Evolutionary conservation across 1,139 yeast species (phyloP).

Genomic region (Blastobotrys arbuscula): DNA sequence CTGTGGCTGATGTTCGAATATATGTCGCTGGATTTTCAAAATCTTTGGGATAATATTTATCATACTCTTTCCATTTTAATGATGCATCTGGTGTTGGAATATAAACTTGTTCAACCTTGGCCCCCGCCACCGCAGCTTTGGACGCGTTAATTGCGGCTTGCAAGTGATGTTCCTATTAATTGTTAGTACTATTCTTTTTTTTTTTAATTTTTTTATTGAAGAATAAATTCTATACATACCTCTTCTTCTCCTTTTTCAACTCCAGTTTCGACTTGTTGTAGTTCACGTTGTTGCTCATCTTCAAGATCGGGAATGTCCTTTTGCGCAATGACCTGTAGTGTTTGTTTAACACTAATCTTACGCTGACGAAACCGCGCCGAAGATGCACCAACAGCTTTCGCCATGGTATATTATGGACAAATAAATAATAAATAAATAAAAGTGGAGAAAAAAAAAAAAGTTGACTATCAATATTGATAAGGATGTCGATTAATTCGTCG

Average conservation of each 20-base stretch:
- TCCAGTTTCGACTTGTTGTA: constrained; percentile 92
- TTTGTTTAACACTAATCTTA: constrained; percentile 84
- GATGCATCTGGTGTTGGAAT: constrained; percentile 98
- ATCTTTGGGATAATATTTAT: constrained; percentile 59
- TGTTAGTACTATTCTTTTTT: not conserved
- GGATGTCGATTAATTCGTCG: not conserved
- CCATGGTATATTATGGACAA: constrained; percentile 9
- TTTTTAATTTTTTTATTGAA: not conserved
- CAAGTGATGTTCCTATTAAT: constrained; percentile 66
- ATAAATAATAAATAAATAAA: constrained; percentile 4
- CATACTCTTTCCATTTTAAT: constrained; percentile 68
- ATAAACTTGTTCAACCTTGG: constrained; percentile 58
- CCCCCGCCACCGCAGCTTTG: constrained; percentile 53
- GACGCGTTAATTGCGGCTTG: constrained; percentile 85
- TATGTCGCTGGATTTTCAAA: constrained; percentile 73
- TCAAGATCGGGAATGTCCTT: constrained; percentile 77
- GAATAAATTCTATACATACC: constrained; percentile 1
- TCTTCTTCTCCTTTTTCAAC: constrained; percentile 97
- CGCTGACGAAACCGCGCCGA: constrained; percentile 79
- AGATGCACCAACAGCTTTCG: constrained; percentile 14
- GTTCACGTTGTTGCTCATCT: constrained; percentile 67
- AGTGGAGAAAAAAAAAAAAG: constrained; percentile 2
- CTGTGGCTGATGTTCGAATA: constrained; percentile 87
- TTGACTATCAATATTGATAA: not conserved
- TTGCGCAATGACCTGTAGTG: constrained; percentile 73